These are phyloP conservation scores for Fusarium musae DNA, from an alignment of 2,329 filamentous ascomycete species.

Conservation along the genomic window DNA sequence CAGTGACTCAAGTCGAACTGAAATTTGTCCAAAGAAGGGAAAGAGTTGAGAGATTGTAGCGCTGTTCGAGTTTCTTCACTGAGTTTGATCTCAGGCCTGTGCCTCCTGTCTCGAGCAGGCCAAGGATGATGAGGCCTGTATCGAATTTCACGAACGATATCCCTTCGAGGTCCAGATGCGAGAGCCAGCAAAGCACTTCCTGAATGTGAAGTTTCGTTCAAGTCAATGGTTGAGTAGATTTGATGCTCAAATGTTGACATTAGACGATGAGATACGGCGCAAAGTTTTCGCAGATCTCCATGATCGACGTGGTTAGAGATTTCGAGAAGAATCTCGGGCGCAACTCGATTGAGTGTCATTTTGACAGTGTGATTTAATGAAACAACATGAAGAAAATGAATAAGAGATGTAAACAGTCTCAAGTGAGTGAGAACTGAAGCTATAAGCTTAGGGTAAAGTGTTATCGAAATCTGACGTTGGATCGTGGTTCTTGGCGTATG, in stretches of 20 bases:
- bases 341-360: neutral
- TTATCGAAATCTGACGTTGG: neutral
- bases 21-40: neutral
- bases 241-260: neutral
- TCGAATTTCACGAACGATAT: neutral
- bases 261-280: neutral
- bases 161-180: neutral
- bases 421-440: neutral
- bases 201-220: neutral
- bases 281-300: neutral
- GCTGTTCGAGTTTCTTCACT: neutral
- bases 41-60: neutral
- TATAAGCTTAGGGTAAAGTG: neutral
- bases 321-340: neutral
- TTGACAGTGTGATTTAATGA: accelerated
- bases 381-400: neutral
- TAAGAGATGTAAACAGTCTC: neutral
- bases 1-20: neutral
- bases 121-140: constrained; percentile 5
- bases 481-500: neutral
- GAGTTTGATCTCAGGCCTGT: neutral
- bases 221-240: neutral
- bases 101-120: neutral
- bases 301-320: neutral
- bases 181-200: neutral